Base-by-base conservation (phyloP, 257 asterid genomes). In the Echites panduratus region DNA sequence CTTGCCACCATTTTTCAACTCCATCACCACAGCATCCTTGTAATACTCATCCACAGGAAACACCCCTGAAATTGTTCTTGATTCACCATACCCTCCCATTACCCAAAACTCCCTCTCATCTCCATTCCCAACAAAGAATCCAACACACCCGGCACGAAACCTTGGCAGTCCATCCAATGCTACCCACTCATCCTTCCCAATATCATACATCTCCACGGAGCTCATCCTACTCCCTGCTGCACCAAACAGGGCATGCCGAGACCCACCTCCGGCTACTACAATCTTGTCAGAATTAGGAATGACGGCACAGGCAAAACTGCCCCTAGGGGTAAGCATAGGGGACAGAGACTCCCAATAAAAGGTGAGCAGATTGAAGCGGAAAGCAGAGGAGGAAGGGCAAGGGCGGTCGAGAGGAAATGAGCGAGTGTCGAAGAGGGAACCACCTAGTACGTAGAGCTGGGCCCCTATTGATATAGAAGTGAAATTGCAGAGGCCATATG, bases 61-160 rank as follows among this genome's bases (percentile, higher is more conserved):
- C 61, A 91, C 95, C 19, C 97, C 92, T 0, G 94, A 89, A 7
- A 94, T 81, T 0, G 96, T 91, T 80, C 97, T 85, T 4, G 95
- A 88, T 68, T 85, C 94, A 0, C 98, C 98, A 52, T 94, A 94
- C 44, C 98, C 98, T 50, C 97, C 98, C 98, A 91, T 91, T 50
- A 91, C 98, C 98, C 97, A 94, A 78, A 94, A 94, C 86, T 94
- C 97, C 78, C 66, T 79, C 47, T 76, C 78, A 64, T 73, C 83
- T 29, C 82, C 83, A 61, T 43, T 53, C 17, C 93, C 96, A 47
- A 82, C 81, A 52, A 88, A 76, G 79, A 94, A 91, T 67, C 98
- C 96, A 43, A 82, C 95, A 68, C 98, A 94, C 14, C 98, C 98
- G 0, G 98, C 97, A 48, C 98, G 84, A 84, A 89, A 89, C 88